phyloP scores from a whole-genome alignment of 1,139 yeast species.

The Saccharomyces hybrid region DNA sequence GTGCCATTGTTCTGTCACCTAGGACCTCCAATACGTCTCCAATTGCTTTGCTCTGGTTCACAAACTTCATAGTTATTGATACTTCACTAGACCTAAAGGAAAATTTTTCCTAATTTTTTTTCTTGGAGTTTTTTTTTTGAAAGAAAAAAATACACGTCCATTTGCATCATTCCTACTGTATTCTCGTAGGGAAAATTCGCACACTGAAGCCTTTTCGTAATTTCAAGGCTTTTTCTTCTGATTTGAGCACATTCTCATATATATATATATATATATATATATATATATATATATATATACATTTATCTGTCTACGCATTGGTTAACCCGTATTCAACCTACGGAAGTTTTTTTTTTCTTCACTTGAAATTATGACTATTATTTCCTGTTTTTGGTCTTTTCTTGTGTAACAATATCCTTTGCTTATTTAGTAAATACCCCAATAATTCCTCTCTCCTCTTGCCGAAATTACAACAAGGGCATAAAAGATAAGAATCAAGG shows the following conservation, averaged over 20 bases:
- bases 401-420: neutral
- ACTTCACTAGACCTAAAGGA: neutral
- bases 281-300: neutral
- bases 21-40: neutral
- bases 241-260: neutral
- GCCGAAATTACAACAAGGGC: neutral
- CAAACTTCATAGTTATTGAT: neutral
- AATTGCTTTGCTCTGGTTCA: neutral
- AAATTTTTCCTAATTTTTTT: neutral
- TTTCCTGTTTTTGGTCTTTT: neutral
- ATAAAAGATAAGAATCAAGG: conserved; percentile 5
- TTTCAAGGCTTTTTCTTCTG: neutral
- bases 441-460: conserved; percentile 14
- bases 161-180: neutral
- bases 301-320: neutral
- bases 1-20: neutral
- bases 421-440: neutral
- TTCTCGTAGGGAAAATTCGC: neutral
- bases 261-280: neutral
- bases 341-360: too few species aligned
- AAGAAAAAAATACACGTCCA: neutral
- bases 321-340: too few species aligned
- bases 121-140: neutral
- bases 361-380: neutral
- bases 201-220: neutral